Evolutionary conservation across 345 rosid species (phyloP).

Genomic region (Lumnitzera racemosa): DNA sequence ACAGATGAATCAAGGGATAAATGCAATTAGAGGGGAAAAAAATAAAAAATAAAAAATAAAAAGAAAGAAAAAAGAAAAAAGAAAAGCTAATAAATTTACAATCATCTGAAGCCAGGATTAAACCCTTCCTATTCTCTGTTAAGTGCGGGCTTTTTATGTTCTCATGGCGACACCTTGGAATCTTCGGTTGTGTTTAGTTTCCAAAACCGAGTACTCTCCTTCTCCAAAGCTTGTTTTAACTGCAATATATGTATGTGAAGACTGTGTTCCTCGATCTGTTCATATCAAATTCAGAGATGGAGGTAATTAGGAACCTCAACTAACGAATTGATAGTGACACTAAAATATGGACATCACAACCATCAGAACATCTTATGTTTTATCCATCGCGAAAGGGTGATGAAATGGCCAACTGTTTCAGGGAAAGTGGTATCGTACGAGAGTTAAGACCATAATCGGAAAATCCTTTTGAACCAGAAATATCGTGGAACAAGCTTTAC

Average conservation of each 20-base stretch:
- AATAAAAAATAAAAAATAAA: not conserved
- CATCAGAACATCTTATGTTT: too few species aligned
- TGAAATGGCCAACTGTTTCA: too few species aligned
- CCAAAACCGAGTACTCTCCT: constrained; percentile 8
- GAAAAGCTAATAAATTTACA: constrained; percentile 3
- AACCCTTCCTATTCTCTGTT: not conserved
- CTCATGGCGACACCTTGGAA: not conserved
- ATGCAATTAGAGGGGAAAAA: not conserved
- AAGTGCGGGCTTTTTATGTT: not conserved
- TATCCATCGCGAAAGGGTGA: too few species aligned
- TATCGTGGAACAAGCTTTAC: too few species aligned
- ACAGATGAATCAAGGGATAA: not conserved
- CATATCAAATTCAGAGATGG: too few species aligned
- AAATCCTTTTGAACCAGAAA: too few species aligned
- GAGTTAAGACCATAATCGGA: too few species aligned
- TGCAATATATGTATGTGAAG: constrained; percentile 57
- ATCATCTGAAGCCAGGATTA: not conserved
- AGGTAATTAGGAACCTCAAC: too few species aligned
- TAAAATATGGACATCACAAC: not conserved
- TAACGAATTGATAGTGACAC: too few species aligned
- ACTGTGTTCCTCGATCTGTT: constrained; percentile 52
- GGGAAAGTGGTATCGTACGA: too few species aligned
- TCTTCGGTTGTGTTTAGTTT: not conserved
- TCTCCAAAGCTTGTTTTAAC: constrained; percentile 40
- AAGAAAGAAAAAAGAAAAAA: not conserved